Evolutionary conservation across 2,329 filamentous ascomycete species (phyloP), one percentile per base, ranked within the genome.

Genomic region (Keithomyces neogunnii): DNA sequence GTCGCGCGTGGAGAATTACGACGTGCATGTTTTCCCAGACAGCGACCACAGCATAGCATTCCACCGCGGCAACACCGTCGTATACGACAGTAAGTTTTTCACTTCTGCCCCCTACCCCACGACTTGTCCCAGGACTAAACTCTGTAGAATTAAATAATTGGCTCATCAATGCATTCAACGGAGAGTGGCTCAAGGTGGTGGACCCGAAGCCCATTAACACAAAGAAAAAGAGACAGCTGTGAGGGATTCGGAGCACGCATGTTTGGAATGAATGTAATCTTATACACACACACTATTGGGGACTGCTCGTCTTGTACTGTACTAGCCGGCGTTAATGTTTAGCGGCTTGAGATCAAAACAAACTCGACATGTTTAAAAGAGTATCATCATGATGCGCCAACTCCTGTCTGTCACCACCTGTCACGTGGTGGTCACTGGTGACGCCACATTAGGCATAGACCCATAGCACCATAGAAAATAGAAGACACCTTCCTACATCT

Each of bases 161-260:
- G 92, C 82, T 99, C 50, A 80, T 96, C 64, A 97, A 96, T 65
- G 93, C 93, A 2, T 99, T 99, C 67, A 97, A 97, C 60, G 93
- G 93, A 48, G 90, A 96, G 67, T 97, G 92, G 89, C 73, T 92
- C 53, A 81, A 79, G 66, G 64, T 81, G 11, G 61, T 66, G 9
- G 56, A 77, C 48, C 72, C 79, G 2, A 75, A 75, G 58, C 79
- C 79, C 2, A 68, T 67, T 32, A 58, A 61, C 31, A 60, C 64
- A 19, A 61, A 60, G 44, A 50, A 44, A 4, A 42, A 9, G 9
- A 19, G 47, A n/a, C 36, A 47, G 11, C 28, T 40, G 32, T 46
- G n/a, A 38, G 4, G 8, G 8, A 7, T 40, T 6, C 1, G n/a
- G 30, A 47, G 35, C 33, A 35, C 6, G 6, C 6, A 35, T 35